Evolutionary conservation across 108 stramenopile species (phyloP).

Genomic region (Nannochloropsis salina): DNA sequence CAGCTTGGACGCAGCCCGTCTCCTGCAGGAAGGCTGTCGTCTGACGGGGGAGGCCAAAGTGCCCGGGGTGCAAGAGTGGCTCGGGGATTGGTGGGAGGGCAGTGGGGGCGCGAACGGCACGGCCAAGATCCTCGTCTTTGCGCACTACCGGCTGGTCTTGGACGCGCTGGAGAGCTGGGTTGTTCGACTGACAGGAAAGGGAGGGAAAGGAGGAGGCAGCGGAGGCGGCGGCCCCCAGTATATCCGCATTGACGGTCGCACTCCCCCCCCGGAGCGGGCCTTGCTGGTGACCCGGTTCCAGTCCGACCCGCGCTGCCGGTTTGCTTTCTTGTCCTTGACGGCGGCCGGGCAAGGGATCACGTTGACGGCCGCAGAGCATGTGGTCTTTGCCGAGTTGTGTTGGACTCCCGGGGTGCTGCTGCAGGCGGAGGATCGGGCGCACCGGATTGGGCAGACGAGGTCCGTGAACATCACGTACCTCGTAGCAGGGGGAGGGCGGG

Average conservation of each 20-base stretch:
- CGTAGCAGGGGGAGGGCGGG: constrained; percentile 19
- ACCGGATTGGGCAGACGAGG: constrained; percentile 97
- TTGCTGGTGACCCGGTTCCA: constrained; percentile 83
- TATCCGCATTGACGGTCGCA: constrained; percentile 88
- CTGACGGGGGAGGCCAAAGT: constrained; percentile 71
- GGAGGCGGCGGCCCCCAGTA: constrained; percentile 56
- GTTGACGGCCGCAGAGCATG: constrained; percentile 88
- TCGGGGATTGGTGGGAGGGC: constrained; percentile 59
- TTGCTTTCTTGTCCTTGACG: constrained; percentile 86
- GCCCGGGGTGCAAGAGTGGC: constrained; percentile 59
- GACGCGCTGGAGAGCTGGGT: constrained; percentile 62
- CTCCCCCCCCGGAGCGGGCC: constrained; percentile 68
- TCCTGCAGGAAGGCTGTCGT: constrained; percentile 72
- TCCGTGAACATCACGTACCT: constrained; percentile 78
- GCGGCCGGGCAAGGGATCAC: constrained; percentile 97
- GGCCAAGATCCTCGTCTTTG: constrained; percentile 91
- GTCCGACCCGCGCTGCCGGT: constrained; percentile 65
- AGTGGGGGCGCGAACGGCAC: constrained; percentile 26
- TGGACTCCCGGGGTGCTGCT: constrained; percentile 97
- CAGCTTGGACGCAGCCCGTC: constrained; percentile 55
- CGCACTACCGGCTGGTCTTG: constrained; percentile 83
- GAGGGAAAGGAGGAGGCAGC: neutral
- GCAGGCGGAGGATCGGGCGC: constrained; percentile 92
- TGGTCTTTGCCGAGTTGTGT: constrained; percentile 89
- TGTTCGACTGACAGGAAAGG: constrained; percentile 46